Base-by-base conservation (phyloP, 208 protist genomes). In the Tritrichomonas musculus region DNA sequence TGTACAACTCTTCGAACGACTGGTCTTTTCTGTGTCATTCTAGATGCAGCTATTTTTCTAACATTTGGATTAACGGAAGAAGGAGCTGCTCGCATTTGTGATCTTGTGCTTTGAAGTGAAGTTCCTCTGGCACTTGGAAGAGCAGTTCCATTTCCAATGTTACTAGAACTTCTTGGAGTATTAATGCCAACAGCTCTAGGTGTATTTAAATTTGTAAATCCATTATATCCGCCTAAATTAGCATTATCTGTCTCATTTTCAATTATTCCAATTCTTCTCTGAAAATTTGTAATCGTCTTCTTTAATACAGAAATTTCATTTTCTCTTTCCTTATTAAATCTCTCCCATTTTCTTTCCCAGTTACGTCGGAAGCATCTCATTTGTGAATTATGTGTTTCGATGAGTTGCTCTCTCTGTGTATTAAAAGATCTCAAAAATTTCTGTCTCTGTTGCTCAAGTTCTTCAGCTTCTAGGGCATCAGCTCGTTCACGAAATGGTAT, bases 371-470 rank as follows among this genome's bases (percentile, higher is more conserved):
- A 88, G 39, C 77, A 88, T 57, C 44, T 1, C 5, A 57, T 53
- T 57, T 88, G 77, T 53, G 41, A 57, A 47, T n/a, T 57, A 33
- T 88, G 77, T 17, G 77, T 57, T 88, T 88, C 77, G 1, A 88
- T 8, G 11, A 88, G 57, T 60, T 60, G 47, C 27, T 88, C 44
- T 17, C 77, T 5, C 57, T 60, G 44, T 0, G 77, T 49, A 33
- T 88, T 49, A 57, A 88, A 88, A 27, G 41, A 41, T 27, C 47
- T 5, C 33, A 53, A 41, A 17, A 88, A 88, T 88, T 57, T 88
- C 1, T 44, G 14, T 57, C 77, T 53, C 17, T 88, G 77, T 39
- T 53, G 41, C 44, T 88, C 77, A 44, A 88, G 44, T 57, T 88
- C 77, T 88, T 88, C 20, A 2, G 27, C 8, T 88, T 88, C 77